A percentile compares a stretch with the other conserved stretches of the same genome.
Conservation (phyloP, 352 stramenopile species). For the Globisporangium echinulatum region DNA sequence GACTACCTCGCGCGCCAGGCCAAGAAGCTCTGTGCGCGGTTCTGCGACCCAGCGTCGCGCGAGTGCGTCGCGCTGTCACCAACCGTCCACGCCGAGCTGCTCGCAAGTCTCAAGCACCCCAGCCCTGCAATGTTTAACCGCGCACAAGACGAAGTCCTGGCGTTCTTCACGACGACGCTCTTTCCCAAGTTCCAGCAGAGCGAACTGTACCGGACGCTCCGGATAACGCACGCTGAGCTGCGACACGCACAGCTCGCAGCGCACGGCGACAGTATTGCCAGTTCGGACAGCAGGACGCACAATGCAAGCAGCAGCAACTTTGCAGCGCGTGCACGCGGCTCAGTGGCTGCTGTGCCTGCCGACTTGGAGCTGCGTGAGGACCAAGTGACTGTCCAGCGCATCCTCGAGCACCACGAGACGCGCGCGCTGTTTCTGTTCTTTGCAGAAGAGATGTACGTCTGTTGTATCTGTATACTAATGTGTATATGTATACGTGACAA, state of each 20-base stretch:
- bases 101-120: conserved; percentile 26
- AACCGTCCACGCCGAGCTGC: conserved; percentile 22
- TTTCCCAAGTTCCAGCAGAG: conserved; percentile 75
- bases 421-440: conserved; percentile 66
- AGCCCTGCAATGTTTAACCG: conserved; percentile 68
- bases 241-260: conserved; percentile 16
- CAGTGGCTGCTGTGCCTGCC: not conserved
- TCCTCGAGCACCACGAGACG: conserved; percentile 57
- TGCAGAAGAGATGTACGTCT: conserved; percentile 68
- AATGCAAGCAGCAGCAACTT: conserved; percentile 1
- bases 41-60: conserved; percentile 55
- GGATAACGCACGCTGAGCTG: conserved; percentile 26
- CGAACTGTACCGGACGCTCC: conserved; percentile 53
- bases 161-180: conserved; percentile 55
- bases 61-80: conserved; percentile 43
- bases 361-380: conserved; percentile 23
- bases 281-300: conserved; percentile 1
- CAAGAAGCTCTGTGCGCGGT: conserved; percentile 59
- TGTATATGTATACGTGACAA: too few relatives aligned
- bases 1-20: conserved; percentile 62
- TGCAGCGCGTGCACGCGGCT: conserved; percentile 1
- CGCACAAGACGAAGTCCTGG: conserved; percentile 57
- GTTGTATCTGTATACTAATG: not conserved
- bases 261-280: conserved; percentile 12
- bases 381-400: conserved; percentile 43